Conservation (phyloP, 257 asterid species). For the Salvia hispanica region DNA sequence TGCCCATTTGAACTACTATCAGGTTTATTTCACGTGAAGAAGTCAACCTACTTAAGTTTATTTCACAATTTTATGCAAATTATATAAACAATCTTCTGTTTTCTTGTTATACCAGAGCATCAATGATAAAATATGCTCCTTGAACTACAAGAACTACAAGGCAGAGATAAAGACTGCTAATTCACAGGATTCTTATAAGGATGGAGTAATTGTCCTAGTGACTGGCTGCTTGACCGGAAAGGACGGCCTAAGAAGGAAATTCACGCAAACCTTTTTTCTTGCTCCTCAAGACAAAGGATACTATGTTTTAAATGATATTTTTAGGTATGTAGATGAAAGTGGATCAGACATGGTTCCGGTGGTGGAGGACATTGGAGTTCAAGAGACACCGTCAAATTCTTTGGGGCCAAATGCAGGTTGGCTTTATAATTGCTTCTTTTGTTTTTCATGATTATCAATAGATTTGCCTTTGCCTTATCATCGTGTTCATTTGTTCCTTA, state of each 20-base stretch:
- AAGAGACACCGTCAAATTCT: constrained; percentile 39
- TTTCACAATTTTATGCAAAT: neutral
- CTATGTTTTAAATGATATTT: constrained; percentile 80
- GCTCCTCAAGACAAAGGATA: constrained; percentile 95
- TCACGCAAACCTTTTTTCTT: constrained; percentile 82
- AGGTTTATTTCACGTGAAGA: neutral
- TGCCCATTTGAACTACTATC: neutral
- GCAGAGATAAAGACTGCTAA: constrained; percentile 91
- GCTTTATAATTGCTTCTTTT: constrained; percentile 20
- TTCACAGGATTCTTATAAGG: constrained; percentile 76
- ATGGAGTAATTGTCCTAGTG: constrained; percentile 80
- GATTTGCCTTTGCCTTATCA: constrained; percentile 20
- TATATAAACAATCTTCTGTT: constrained; percentile 20
- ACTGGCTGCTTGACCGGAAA: constrained; percentile 87
- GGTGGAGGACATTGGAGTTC: constrained; percentile 40
- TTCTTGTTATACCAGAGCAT: constrained; percentile 58
- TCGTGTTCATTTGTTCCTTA: constrained; percentile 42
- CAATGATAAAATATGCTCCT: constrained; percentile 70
- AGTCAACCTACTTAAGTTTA: neutral
- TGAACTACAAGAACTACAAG: constrained; percentile 89
- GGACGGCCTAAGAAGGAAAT: constrained; percentile 67
- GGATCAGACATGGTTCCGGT: constrained; percentile 42
- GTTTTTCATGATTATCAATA: constrained; percentile 6
- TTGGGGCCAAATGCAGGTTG: constrained; percentile 64
- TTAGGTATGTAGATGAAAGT: constrained; percentile 67